These are phyloP conservation scores for Arthrobotrys musiformis DNA, from an alignment of 2,329 filamentous ascomycete species.

Conservation along the genomic window DNA sequence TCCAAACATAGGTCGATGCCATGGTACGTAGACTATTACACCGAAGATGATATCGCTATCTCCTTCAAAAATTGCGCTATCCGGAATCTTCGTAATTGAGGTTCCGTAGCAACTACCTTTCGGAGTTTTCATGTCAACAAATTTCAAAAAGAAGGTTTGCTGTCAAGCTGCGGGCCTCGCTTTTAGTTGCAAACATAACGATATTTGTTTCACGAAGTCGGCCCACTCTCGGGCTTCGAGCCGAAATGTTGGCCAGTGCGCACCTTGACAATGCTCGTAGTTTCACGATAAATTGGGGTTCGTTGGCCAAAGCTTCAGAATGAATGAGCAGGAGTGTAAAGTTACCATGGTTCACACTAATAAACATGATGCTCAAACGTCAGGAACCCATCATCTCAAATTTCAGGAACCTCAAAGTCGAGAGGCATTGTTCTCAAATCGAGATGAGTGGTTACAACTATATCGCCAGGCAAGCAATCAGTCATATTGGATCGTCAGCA, in stretches of 20 bases:
- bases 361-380: not conserved
- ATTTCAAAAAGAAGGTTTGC: too few relatives aligned
- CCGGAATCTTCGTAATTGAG: too few relatives aligned
- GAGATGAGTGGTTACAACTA: not conserved
- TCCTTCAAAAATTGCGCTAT: too few relatives aligned
- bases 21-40: too few relatives aligned
- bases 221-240: not conserved
- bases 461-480: not conserved
- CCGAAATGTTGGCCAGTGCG: constrained; percentile 33
- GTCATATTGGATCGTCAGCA: constrained; percentile 32
- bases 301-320: constrained; percentile 4
- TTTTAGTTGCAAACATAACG: too few relatives aligned
- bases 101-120: too few relatives aligned
- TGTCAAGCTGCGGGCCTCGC: too few relatives aligned
- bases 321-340: not conserved
- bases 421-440: not conserved
- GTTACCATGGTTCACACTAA: constrained; percentile 15
- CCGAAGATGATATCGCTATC: too few relatives aligned
- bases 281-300: constrained; percentile 22
- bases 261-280: constrained; percentile 21
- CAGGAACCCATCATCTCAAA: not conserved
- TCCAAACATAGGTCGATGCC: too few relatives aligned
- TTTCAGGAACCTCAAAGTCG: constrained; percentile 17
- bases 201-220: not conserved
- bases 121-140: too few relatives aligned